These are phyloP conservation scores for Dissophora globulifera DNA, from an alignment of 192 early-diverging fungal species.

Conservation along the genomic window DNA sequence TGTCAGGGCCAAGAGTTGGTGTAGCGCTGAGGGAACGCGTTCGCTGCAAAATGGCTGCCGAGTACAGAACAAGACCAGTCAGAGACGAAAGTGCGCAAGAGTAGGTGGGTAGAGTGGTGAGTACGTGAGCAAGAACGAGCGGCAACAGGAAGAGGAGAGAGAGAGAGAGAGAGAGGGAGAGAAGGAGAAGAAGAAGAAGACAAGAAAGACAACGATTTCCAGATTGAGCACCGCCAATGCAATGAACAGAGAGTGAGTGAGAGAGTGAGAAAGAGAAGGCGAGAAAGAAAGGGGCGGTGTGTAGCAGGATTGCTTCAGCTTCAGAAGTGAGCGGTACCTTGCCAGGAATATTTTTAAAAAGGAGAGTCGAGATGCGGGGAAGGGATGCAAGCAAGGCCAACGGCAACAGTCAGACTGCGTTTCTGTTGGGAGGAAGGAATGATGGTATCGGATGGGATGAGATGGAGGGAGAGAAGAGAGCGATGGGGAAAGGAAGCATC, in stretches of 20 bases:
- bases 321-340: background rate
- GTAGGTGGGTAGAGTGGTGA: no score
- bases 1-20: background rate
- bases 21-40: background rate
- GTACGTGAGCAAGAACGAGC: background rate
- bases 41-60: background rate
- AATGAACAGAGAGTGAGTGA: background rate
- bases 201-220: background rate
- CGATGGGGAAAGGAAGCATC: no score
- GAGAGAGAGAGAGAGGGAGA: background rate
- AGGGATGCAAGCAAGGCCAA: no score
- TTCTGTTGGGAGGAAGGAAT: no score
- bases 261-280: background rate
- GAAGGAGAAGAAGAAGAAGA: background rate
- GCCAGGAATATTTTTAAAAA: no score
- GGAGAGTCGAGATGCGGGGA: no score
- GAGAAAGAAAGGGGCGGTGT: background rate
- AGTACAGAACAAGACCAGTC: no score
- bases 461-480: no score
- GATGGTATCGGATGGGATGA: no score
- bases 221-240: background rate
- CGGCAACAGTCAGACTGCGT: no score
- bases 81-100: no score
- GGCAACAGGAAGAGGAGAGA: background rate
- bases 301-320: background rate